These are phyloP conservation scores for Periglandula ipomoeae DNA, from an alignment of 2,329 filamentous ascomycete genomes.

Conservation along the genomic window DNA sequence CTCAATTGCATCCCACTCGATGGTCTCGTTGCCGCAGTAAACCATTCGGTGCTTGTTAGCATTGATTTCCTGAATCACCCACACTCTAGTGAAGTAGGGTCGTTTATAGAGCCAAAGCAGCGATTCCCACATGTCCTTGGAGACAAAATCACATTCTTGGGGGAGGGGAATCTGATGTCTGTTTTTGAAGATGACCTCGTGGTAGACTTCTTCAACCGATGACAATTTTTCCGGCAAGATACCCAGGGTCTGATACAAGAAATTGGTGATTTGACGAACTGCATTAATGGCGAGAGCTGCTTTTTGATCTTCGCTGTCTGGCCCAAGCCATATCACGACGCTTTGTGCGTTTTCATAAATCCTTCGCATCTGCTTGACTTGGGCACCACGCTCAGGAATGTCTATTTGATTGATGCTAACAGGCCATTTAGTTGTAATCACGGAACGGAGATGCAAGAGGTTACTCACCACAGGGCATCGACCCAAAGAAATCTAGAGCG, in stretches of 20 bases:
- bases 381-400: slow-evolving; percentile 2
- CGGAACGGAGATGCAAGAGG: background rate
- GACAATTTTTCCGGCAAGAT: background rate
- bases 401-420: slow-evolving; percentile 4
- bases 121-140: slow-evolving; percentile 3
- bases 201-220: slow-evolving; percentile 1
- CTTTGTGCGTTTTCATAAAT: slow-evolving; percentile 5
- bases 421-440: background rate
- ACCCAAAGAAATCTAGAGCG: slow-evolving; percentile 4
- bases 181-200: slow-evolving; percentile 3
- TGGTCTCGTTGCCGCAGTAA: slow-evolving; percentile 14
- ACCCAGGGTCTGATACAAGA: background rate
- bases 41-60: slow-evolving; percentile 13
- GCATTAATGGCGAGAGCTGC: slow-evolving; percentile 1
- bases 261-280: background rate
- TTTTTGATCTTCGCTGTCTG: background rate
- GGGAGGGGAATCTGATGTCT: background rate
- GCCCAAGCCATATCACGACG: slow-evolving; percentile 5
- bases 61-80: slow-evolving; percentile 8
- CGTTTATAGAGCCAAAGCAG: slow-evolving; percentile 2
- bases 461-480: slow-evolving; percentile 1
- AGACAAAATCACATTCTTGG: slow-evolving; percentile 1
- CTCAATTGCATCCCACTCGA: slow-evolving; percentile 16
- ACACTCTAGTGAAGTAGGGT: slow-evolving; percentile 5
- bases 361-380: slow-evolving; percentile 6